Conservation (phyloP, 176 grass and related monocot genomes). For the Calamus simplicifolius region DNA sequence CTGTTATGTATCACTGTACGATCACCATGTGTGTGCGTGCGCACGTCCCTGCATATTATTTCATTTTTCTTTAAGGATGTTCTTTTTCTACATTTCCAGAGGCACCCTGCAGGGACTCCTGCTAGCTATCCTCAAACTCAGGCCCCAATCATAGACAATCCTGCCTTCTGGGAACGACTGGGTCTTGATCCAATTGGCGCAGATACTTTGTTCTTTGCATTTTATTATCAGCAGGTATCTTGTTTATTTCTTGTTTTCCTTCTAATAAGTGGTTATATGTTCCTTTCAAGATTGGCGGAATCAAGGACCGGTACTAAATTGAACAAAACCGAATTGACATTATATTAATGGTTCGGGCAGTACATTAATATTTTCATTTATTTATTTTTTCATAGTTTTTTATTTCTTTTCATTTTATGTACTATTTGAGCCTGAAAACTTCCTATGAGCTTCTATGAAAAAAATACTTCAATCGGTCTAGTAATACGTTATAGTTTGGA, state of each 20-base stretch:
- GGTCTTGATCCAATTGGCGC: slow-evolving; percentile 69
- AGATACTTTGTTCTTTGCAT: slow-evolving; percentile 94
- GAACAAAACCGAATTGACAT: too few relatives aligned
- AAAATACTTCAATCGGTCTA: too few relatives aligned
- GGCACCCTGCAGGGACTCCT: slow-evolving; percentile 67
- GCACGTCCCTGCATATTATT: not conserved
- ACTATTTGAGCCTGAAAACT: too few relatives aligned
- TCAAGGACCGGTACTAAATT: too few relatives aligned
- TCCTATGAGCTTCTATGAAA: too few relatives aligned
- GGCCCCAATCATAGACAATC: slow-evolving; percentile 72
- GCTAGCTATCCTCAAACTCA: slow-evolving; percentile 81
- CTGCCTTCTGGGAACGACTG: slow-evolving; percentile 84
- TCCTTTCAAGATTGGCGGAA: too few relatives aligned
- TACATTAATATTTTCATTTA: too few relatives aligned
- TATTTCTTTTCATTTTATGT: too few relatives aligned
- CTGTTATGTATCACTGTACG: not conserved
- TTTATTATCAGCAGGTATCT: slow-evolving; percentile 89
- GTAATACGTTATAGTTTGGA: too few relatives aligned
- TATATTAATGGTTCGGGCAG: too few relatives aligned
- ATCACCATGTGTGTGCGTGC: not conserved
- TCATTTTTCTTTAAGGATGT: not conserved
- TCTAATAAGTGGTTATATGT: too few relatives aligned
- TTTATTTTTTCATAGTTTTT: too few relatives aligned
- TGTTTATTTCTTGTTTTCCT: not conserved
- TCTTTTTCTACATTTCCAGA: slow-evolving; percentile 44